phyloP scores from a whole-genome alignment of 148 eudicot genomes.

The Hydrangea macrophylla region DNA sequence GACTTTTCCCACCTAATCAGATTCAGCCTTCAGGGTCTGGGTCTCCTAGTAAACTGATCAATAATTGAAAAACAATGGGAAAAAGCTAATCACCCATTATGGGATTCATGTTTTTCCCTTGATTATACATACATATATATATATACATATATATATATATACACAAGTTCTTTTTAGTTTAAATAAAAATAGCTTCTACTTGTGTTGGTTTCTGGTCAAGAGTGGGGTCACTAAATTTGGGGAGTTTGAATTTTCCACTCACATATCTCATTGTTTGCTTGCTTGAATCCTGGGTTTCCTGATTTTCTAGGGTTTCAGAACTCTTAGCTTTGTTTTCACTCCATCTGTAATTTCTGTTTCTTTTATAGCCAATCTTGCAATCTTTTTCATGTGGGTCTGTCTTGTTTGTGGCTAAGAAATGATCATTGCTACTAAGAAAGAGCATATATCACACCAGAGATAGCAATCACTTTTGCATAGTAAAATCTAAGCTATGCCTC shows the following conservation, averaged over 20 bases:
- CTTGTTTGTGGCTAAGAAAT: neutral
- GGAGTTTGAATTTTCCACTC: neutral
- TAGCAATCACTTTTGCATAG: neutral
- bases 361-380: conserved; percentile 2
- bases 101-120: no score
- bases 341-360: neutral
- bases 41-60: no score
- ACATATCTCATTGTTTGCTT: conserved; percentile 2
- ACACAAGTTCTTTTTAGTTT: no score
- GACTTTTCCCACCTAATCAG: conserved; percentile 9
- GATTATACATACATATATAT: neutral
- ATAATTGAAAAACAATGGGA: neutral
- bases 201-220: neutral
- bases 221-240: neutral
- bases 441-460: neutral
- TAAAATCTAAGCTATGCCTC: neutral
- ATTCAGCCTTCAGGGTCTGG: neutral
- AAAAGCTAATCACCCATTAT: neutral
- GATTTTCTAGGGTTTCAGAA: neutral
- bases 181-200: neutral
- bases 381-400: neutral
- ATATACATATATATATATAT: neutral
- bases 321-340: conserved; percentile 7
- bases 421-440: neutral
- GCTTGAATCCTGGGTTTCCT: neutral